Base-by-base conservation (phyloP, 305 asterid genomes). In the Rubia tinctorum region DNA sequence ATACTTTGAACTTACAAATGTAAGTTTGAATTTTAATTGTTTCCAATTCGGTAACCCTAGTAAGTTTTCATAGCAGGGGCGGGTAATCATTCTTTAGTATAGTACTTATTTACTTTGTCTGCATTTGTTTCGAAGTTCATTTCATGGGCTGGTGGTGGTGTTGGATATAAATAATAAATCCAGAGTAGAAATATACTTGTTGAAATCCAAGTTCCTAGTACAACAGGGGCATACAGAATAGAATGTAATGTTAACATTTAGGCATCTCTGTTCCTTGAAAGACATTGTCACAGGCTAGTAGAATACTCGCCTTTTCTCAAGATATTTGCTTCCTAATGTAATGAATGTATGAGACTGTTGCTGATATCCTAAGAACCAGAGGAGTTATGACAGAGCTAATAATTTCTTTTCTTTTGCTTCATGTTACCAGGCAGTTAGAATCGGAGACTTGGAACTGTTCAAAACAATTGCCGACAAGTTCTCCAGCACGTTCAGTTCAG, bases 1-100 rank as follows among this genome's bases (percentile, higher is more conserved):
- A 44, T 94, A 94, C 88, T 94, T 92, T 72, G 99, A 92, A 85
- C 98, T 94, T 75, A 92, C 99, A 53, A 94, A 94, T 85, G 99
- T 94, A 80, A 81, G 99, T 82, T 63, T 13, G n/a, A 10, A 15
- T 42, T 53, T 69, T 18, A 6, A 51, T 51, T 59, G 20, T 8
- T 20, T 59, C 18, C 17, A 22, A 18, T 20, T 8, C 13, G 25
- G 30, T 6, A 63, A 58, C 27, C 5, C 51, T 12, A 25, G 14
- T 34, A 68, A 22, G 20, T 15, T 49, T 49, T 15, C 17, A 17
- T 49, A 49, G 47, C 47, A 7, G 12, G 47, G 20, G 20, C 18
- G 17, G 56, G 56, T 49, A 15, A 49, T 49, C 56, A 15, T 49
- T 49, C 20, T 15, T 49, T 49, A 15, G 56, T 49, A 34, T 49